Percentiles rank a stretch among this genome's conserved stretches.
Evolutionary conservation across 169 alveolate genomes (phyloP).

Genomic region (Plasmodium berghei): DNA sequence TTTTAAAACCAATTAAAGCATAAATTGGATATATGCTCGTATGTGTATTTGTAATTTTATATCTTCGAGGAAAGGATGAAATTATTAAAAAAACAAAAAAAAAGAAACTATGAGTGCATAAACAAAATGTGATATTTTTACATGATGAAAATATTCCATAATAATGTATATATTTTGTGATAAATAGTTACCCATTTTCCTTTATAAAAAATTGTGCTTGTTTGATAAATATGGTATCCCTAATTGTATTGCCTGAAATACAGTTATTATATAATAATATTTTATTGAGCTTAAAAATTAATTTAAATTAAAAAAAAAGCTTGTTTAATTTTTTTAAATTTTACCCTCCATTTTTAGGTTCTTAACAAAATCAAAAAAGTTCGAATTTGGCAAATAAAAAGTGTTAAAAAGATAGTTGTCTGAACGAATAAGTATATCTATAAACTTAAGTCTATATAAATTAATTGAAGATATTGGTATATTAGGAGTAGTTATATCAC

Average conservation of each 20-base stretch:
- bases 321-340: background rate
- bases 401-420: constrained; percentile 49
- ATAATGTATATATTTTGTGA: background rate
- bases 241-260: constrained; percentile 7
- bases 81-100: background rate
- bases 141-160: no score
- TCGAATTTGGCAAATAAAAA: constrained; percentile 32
- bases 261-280: background rate
- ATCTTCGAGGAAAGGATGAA: constrained; percentile 1
- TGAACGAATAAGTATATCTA: constrained; percentile 39
- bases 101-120: background rate
- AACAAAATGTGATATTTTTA: background rate
- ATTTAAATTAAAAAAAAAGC: no score
- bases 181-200: constrained; percentile 53
- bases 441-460: constrained; percentile 51
- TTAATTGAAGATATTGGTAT: constrained; percentile 17
- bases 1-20: constrained; percentile 8
- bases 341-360: constrained; percentile 37
- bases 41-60: constrained; percentile 6
- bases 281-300: no score
- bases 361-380: constrained; percentile 45
- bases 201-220: constrained; percentile 47
- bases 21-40: constrained; percentile 38
- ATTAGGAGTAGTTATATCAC: background rate
- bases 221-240: constrained; percentile 56